phyloP scores from a whole-genome alignment of 2,329 filamentous ascomycete genomes.

The Phaeosphaeria sp. region DNA sequence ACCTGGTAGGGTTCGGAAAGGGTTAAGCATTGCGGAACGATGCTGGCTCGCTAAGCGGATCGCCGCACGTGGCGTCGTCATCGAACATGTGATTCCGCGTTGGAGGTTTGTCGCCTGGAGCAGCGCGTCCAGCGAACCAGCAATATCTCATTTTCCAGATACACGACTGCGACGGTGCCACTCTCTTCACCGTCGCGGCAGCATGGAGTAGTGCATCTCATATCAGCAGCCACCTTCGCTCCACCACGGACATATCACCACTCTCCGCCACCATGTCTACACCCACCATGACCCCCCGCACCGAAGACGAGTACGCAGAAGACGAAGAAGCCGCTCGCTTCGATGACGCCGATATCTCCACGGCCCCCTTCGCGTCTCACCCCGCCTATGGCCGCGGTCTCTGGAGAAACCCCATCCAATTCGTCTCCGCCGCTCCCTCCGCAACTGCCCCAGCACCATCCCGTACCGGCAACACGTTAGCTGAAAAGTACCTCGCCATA shows the following conservation, averaged over 20 bases:
- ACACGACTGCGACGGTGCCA: slow-evolving; percentile 7
- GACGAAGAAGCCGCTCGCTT: slow-evolving; percentile 26
- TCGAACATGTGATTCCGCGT: slow-evolving; percentile 36
- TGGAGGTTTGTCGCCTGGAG: slow-evolving; percentile 13
- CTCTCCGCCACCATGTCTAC: slow-evolving; percentile 10
- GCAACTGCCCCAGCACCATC: slow-evolving; percentile 37
- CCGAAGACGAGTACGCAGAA: slow-evolving; percentile 9
- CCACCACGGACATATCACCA: not conserved
- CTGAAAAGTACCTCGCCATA: slow-evolving; percentile 71
- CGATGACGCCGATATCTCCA: slow-evolving; percentile 62
- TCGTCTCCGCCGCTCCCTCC: slow-evolving; percentile 59
- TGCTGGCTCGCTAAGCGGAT: slow-evolving; percentile 29
- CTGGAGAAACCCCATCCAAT: slow-evolving; percentile 65
- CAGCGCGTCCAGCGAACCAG: slow-evolving; percentile 1
- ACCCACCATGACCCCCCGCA: slow-evolving; percentile 6
- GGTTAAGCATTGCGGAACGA: slow-evolving; percentile 31
- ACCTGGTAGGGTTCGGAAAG: slow-evolving; percentile 27
- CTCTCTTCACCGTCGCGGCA: slow-evolving; percentile 15
- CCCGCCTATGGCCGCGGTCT: slow-evolving; percentile 67
- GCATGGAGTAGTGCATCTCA: not conserved
- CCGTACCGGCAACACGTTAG: slow-evolving; percentile 57
- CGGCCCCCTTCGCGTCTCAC: slow-evolving; percentile 64
- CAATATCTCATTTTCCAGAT: slow-evolving; percentile 1
- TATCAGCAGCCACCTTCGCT: not conserved
- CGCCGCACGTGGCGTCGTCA: slow-evolving; percentile 36